Evolutionary conservation across 2,329 filamentous ascomycete genomes (phyloP), one percentile per base, ranked within the genome.

Genomic region (Colletotrichum higginsianum): DNA sequence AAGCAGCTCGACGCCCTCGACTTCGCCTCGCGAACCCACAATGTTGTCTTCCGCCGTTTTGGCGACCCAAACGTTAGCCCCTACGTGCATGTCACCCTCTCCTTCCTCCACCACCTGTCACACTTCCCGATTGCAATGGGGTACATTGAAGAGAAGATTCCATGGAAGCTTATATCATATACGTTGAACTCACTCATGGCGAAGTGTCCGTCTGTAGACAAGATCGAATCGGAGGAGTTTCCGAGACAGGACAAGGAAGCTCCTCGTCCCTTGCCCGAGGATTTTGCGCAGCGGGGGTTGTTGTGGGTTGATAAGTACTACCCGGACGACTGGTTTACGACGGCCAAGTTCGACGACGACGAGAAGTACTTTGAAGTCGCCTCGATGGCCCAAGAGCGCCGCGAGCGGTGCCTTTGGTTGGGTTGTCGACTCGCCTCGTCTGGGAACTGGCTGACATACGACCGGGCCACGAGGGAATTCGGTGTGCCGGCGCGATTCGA

Each of bases 241-340:
- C 88, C 88, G 0, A 77, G 80, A 1, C 82, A 82, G 2, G 83
- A 83, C 2, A 82, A 82, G 49, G 80, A 81, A 1, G 78, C 84
- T 0, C 84, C 84, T 1, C 83, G 86, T 0, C 91, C 92, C 0
- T 78, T 94, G 0, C 91, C 91, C 0, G 93, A 94, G 60, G 93
- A 95, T 72, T 93, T 89, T 74, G 85, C 88, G 0, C 86, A 94
- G 66, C 85, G 91, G 1, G 92, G 92, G 0, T 81, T 93, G 1
- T 78, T 90, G 2, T 93, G 90, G 83, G 83, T 86, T 0, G 84
- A 89, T 2, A 83, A 84, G 13, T 91, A 91, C 67, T 91, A 88
- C 64, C 90, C 91, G 0, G 67, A 79, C 0, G 81, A 84, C 0
- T 93, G 89, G 88, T 93, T 93, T 76, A 75, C 78, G 8, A 85